Conservation (phyloP, 495 filamentous ascomycete species). For the Penicillium chermesinum region DNA sequence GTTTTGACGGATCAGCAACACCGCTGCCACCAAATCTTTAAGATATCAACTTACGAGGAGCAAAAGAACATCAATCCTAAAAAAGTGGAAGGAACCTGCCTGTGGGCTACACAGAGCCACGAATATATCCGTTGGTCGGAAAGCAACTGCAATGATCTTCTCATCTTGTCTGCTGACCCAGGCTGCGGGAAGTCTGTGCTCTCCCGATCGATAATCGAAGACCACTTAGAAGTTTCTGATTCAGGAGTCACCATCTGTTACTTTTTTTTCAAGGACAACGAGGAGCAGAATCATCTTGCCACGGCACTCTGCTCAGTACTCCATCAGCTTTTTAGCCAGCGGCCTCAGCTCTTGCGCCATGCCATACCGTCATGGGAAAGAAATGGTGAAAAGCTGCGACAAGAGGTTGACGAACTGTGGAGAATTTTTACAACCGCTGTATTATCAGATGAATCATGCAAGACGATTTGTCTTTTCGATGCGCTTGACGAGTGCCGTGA, state of each 20-base stretch:
- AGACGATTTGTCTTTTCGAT: constrained; percentile 36
- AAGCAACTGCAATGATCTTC: constrained; percentile 23
- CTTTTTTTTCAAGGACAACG: constrained; percentile 45
- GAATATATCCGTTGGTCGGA: constrained; percentile 28
- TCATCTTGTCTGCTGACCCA: constrained; percentile 43
- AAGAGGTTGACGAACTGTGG: constrained; percentile 28
- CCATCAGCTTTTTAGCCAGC: constrained; percentile 34
- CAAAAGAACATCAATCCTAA: constrained; percentile 25
- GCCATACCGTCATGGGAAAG: constrained; percentile 21
- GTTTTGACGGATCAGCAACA: constrained; percentile 18
- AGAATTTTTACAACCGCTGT: constrained; percentile 20
- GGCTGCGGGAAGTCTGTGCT: constrained; percentile 46
- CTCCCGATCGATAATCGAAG: constrained; percentile 28
- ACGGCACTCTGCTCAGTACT: constrained; percentile 35
- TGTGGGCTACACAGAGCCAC: constrained; percentile 24
- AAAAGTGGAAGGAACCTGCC: constrained; percentile 20
- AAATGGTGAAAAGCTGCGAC: constrained; percentile 19
- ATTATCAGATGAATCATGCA: constrained; percentile 11
- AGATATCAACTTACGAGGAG: constrained; percentile 21
- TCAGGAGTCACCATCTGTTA: constrained; percentile 28
- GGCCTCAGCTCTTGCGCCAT: constrained; percentile 22
- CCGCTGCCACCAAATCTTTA: constrained; percentile 25
- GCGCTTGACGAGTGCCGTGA: constrained; percentile 38
- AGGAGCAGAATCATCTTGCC: constrained; percentile 27
- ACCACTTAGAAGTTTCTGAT: constrained; percentile 7